Evolutionary conservation across 1,284 basidiomycete species (phyloP).

Genomic region (Trametes versicolor): DNA sequence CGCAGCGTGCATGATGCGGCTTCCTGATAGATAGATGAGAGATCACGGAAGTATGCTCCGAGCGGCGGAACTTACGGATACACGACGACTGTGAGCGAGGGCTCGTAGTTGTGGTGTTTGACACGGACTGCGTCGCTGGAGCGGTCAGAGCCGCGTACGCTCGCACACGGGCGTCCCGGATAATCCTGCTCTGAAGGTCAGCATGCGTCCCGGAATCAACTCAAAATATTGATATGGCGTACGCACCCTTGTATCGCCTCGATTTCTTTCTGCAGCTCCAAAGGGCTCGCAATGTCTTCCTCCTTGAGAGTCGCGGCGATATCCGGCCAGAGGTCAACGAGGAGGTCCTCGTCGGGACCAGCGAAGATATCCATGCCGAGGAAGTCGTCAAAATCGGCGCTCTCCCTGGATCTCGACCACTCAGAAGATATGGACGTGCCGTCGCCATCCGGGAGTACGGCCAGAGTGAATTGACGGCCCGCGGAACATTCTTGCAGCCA

Average conservation of each 20-base stretch:
- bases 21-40: too few relatives aligned
- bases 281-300: slow-evolving; percentile 12
- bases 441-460: neutral
- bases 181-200: neutral
- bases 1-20: too few relatives aligned
- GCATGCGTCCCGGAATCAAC: neutral
- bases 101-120: too few relatives aligned
- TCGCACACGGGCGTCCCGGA: neutral
- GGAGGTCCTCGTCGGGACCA: neutral
- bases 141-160: neutral
- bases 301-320: slow-evolving; percentile 3
- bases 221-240: neutral
- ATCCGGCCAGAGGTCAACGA: slow-evolving; percentile 18
- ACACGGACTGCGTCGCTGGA: too few relatives aligned
- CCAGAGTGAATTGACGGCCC: too few relatives aligned
- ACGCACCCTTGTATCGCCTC: slow-evolving; percentile 2
- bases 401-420: neutral
- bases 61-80: too few relatives aligned
- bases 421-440: neutral
- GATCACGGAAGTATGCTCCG: too few relatives aligned
- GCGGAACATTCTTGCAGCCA: too few relatives aligned
- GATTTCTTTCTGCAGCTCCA: slow-evolving; percentile 1
- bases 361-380: slow-evolving; percentile 2
- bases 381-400: neutral
- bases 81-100: too few relatives aligned